A percentile compares a stretch with the other conserved stretches of the same genome.
Conservation (phyloP, 1,284 basidiomycete genomes). For the Ganoderma boninense region DNA sequence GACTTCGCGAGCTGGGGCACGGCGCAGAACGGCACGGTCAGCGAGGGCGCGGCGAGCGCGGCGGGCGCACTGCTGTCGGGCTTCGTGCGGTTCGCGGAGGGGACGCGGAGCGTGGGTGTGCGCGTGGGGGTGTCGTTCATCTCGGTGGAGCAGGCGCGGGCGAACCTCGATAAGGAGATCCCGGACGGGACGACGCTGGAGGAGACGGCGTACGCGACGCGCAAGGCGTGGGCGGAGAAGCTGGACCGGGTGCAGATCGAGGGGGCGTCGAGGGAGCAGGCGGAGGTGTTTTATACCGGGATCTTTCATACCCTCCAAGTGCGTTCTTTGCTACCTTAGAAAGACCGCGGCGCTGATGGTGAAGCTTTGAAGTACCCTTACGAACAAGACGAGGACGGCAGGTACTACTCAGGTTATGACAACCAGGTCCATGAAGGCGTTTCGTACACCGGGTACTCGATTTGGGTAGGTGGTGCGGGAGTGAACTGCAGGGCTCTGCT, state of each 20-base stretch:
- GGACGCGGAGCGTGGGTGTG: conserved; percentile 57
- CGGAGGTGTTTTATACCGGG: conserved; percentile 70
- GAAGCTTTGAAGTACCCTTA: conserved; percentile 70
- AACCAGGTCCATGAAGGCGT: conserved; percentile 65
- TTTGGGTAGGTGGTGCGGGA: conserved; percentile 61
- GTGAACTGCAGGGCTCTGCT: not conserved
- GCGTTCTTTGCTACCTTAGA: not conserved
- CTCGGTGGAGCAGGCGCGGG: conserved; percentile 76
- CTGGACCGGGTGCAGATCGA: conserved; percentile 68
- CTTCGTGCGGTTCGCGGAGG: conserved; percentile 60
- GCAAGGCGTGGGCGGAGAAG: conserved; percentile 78
- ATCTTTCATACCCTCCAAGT: conserved; percentile 79
- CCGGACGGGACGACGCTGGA: conserved; percentile 69
- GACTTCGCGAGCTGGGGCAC: conserved; percentile 59
- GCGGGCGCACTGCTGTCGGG: conserved; percentile 59
- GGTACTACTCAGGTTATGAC: conserved; percentile 84
- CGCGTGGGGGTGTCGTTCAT: conserved; percentile 84
- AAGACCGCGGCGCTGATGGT: conserved; percentile 27
- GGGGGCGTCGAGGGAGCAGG: conserved; percentile 61
- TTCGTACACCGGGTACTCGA: conserved; percentile 86
- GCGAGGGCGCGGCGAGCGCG: conserved; percentile 40
- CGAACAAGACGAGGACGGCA: conserved; percentile 74
- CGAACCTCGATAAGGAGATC: conserved; percentile 69
- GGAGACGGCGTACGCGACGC: conserved; percentile 63
- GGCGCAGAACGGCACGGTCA: conserved; percentile 55